Evolutionary conservation across 2,329 filamentous ascomycete genomes (phyloP).

Genomic region (Nannizziopsis arthrosporioides): DNA sequence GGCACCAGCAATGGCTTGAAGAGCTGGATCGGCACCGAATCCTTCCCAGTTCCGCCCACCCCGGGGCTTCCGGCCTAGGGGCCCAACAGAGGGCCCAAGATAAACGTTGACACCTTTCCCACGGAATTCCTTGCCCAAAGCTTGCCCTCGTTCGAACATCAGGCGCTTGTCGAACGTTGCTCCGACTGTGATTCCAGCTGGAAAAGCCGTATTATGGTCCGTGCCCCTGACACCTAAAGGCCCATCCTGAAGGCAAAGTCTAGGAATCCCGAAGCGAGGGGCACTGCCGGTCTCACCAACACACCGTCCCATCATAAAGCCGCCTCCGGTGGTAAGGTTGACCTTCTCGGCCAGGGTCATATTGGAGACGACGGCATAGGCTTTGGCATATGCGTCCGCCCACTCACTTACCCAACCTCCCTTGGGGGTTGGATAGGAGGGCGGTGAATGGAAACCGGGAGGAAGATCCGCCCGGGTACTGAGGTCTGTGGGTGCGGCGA

Average conservation of each 20-base stretch:
- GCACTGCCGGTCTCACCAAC: slow-evolving; percentile 67
- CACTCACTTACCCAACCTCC: slow-evolving; percentile 61
- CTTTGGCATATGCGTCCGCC: slow-evolving; percentile 59
- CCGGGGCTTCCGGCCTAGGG: slow-evolving; percentile 58
- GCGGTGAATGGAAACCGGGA: slow-evolving; percentile 28
- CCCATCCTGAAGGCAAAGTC: slow-evolving; percentile 60
- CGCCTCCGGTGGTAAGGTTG: slow-evolving; percentile 61
- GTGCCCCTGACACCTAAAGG: slow-evolving; percentile 61
- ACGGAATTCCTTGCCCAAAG: slow-evolving; percentile 58
- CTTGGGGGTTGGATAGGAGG: slow-evolving; percentile 62
- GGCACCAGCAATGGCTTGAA: slow-evolving; percentile 44
- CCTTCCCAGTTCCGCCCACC: slow-evolving; percentile 67
- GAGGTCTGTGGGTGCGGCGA: neutral
- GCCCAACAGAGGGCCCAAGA: slow-evolving; percentile 58
- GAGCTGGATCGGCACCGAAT: slow-evolving; percentile 57
- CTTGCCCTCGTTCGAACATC: slow-evolving; percentile 56
- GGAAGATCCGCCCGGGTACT: neutral
- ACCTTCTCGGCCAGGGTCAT: slow-evolving; percentile 76
- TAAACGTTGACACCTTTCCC: slow-evolving; percentile 63
- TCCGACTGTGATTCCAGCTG: slow-evolving; percentile 63
- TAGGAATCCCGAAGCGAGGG: slow-evolving; percentile 56
- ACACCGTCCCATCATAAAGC: slow-evolving; percentile 61
- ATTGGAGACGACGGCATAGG: slow-evolving; percentile 53
- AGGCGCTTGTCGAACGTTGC: slow-evolving; percentile 64
- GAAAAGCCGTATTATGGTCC: slow-evolving; percentile 65